Evolutionary conservation across 2,329 filamentous ascomycete species (phyloP).

Genomic region (Ophiocordyceps polyrhachis-furcata): DNA sequence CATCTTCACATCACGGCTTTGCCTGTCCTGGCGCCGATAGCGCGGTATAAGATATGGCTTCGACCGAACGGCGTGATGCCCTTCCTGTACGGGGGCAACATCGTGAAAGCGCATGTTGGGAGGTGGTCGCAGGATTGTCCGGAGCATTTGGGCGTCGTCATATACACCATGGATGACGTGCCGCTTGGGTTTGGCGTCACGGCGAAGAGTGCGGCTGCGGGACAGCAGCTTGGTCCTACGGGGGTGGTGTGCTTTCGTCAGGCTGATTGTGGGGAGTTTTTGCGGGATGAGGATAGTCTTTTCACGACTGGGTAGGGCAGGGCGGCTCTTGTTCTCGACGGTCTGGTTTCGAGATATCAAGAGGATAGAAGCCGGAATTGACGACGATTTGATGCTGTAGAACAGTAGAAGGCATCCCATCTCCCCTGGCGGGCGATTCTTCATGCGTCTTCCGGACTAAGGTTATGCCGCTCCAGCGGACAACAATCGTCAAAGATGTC

Average conservation of each 20-base stretch:
- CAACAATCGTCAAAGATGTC: too few relatives aligned
- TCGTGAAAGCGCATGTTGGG: slow-evolving; percentile 54
- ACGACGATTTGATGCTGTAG: too few relatives aligned
- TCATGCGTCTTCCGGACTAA: too few relatives aligned
- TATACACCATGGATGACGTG: slow-evolving; percentile 82
- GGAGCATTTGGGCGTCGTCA: slow-evolving; percentile 79
- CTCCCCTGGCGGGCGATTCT: too few relatives aligned
- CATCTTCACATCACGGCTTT: slow-evolving; percentile 79
- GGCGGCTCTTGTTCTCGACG: too few relatives aligned
- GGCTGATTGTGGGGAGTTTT: slow-evolving; percentile 84
- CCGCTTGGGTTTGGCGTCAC: slow-evolving; percentile 89
- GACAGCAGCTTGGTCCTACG: slow-evolving; percentile 72
- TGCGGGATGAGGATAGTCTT: slow-evolving; percentile 54
- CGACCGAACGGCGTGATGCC: slow-evolving; percentile 95
- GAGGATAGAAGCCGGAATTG: too few relatives aligned
- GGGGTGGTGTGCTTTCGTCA: slow-evolving; percentile 80
- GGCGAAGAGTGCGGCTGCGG: slow-evolving; percentile 69
- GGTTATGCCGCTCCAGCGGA: too few relatives aligned
- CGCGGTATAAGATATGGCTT: slow-evolving; percentile 93
- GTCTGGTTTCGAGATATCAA: too few relatives aligned
- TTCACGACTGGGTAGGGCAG: neutral
- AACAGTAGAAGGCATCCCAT: too few relatives aligned
- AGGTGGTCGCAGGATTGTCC: slow-evolving; percentile 82
- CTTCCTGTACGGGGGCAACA: slow-evolving; percentile 83
- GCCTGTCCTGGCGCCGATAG: slow-evolving; percentile 74